Evolutionary conservation across 2,329 filamentous ascomycete species (phyloP).

Genomic region (Huntiella moniliformis): DNA sequence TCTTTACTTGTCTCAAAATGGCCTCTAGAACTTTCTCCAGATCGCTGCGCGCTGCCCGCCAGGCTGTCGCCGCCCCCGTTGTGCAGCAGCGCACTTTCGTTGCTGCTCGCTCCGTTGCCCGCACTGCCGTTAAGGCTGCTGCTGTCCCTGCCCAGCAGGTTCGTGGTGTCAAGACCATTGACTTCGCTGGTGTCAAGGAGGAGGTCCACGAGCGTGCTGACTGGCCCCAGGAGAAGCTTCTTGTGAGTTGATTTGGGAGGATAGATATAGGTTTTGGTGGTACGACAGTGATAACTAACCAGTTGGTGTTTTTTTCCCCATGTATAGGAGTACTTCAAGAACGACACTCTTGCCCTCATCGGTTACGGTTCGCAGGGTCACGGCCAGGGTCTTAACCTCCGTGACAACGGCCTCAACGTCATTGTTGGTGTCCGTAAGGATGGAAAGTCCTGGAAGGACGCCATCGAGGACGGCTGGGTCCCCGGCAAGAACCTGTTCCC

Average conservation of each 20-base stretch:
- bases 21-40: conserved; percentile 57
- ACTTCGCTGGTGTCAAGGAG: conserved; percentile 94
- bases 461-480: conserved; percentile 91
- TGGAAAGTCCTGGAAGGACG: conserved; percentile 96
- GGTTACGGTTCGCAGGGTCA: conserved; percentile 96
- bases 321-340: conserved; percentile 89
- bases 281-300: conserved; percentile 1
- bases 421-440: conserved; percentile 98
- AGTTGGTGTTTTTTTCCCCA: not conserved
- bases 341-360: conserved; percentile 97
- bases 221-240: conserved; percentile 96
- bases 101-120: conserved; percentile 37
- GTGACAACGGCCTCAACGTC: conserved; percentile 98
- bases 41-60: conserved; percentile 45
- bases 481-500: conserved; percentile 98
- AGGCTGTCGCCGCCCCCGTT: conserved; percentile 37
- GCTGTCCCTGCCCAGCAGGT: conserved; percentile 43
- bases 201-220: conserved; percentile 92
- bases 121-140: conserved; percentile 34
- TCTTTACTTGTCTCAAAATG: conserved; percentile 32
- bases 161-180: conserved; percentile 93
- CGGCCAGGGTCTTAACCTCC: conserved; percentile 97
- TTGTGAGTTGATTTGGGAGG: conserved; percentile 38
- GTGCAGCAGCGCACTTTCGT: conserved; percentile 44
- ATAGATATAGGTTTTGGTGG: conserved; percentile 12